These are phyloP conservation scores for Calendula officinalis DNA, from an alignment of 129 eudicot genomes.

Conservation along the genomic window DNA sequence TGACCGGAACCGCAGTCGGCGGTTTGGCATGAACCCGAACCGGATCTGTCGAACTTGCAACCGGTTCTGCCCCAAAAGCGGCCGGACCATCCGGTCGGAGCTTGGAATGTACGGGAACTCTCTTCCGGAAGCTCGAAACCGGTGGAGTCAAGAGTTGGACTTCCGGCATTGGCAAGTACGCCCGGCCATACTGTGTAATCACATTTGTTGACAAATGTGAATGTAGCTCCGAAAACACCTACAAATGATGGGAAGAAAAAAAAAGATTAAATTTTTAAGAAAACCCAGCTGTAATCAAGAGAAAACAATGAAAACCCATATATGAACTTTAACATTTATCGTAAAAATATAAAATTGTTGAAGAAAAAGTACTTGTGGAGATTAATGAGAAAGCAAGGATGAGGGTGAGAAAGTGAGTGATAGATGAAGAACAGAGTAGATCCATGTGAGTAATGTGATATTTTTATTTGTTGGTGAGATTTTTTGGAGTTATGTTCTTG, in stretches of 20 bases:
- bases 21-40: conserved; percentile 61
- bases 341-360: not conserved
- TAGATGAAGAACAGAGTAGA: conserved; percentile 24
- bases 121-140: conserved; percentile 78
- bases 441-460: conserved; percentile 42
- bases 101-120: conserved; percentile 59
- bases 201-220: conserved; percentile 88
- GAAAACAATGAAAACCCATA: not conserved
- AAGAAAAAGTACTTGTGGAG: conserved; percentile 38
- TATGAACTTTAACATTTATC: not conserved
- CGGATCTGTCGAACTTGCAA: conserved; percentile 69
- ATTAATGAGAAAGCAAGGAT: conserved; percentile 37
- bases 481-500: conserved; percentile 24
- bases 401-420: conserved; percentile 24
- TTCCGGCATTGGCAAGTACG: conserved; percentile 82
- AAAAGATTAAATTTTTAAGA: not conserved
- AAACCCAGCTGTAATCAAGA: not conserved
- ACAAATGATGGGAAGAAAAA: not conserved
- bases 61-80: conserved; percentile 95
- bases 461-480: not conserved
- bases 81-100: conserved; percentile 98
- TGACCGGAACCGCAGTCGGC: conserved; percentile 89
- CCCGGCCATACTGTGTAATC: conserved; percentile 95
- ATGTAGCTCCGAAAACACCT: conserved; percentile 72
- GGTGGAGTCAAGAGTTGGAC: conserved; percentile 63